Evolutionary conservation across 306 rosid genomes (phyloP).

Genomic region (Arachis hypogaea): DNA sequence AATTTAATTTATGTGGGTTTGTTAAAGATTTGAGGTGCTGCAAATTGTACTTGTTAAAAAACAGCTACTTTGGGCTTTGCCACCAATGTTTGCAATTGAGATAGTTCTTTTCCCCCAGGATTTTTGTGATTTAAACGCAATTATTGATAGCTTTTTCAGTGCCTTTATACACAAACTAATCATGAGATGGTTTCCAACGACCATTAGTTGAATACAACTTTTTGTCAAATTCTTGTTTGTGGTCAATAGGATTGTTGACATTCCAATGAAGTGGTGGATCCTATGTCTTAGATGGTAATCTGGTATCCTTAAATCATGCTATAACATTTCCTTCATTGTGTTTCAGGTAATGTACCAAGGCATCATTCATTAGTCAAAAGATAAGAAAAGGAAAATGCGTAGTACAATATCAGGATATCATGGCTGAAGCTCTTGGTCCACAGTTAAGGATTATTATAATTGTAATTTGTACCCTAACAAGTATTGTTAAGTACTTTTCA

Average conservation of each 20-base stretch:
- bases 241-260: slow-evolving; percentile 7
- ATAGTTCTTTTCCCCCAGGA: not conserved
- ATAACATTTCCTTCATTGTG: slow-evolving; percentile 1
- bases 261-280: slow-evolving; percentile 6
- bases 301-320: slow-evolving; percentile 8
- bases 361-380: slow-evolving; percentile 29
- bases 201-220: slow-evolving; percentile 1
- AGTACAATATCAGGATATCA: slow-evolving; percentile 18
- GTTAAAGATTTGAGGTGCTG: not conserved
- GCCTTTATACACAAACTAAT: not conserved
- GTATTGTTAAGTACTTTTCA: no score
- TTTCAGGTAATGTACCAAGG: slow-evolving; percentile 42
- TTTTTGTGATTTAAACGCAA: slow-evolving; percentile 23
- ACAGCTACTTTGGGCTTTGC: not conserved
- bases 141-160: slow-evolving; percentile 25
- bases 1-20: not conserved
- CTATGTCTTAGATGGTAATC: slow-evolving; percentile 6
- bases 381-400: slow-evolving; percentile 27
- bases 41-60: not conserved
- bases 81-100: not conserved
- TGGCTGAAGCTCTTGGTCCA: slow-evolving; percentile 26
- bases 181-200: slow-evolving; percentile 1
- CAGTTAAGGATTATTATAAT: slow-evolving; percentile 34
- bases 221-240: not conserved
- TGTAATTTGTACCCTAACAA: not conserved